Base-by-base conservation (phyloP, 139 green algal genomes). In the Chlamydomonas incerta region DNA sequence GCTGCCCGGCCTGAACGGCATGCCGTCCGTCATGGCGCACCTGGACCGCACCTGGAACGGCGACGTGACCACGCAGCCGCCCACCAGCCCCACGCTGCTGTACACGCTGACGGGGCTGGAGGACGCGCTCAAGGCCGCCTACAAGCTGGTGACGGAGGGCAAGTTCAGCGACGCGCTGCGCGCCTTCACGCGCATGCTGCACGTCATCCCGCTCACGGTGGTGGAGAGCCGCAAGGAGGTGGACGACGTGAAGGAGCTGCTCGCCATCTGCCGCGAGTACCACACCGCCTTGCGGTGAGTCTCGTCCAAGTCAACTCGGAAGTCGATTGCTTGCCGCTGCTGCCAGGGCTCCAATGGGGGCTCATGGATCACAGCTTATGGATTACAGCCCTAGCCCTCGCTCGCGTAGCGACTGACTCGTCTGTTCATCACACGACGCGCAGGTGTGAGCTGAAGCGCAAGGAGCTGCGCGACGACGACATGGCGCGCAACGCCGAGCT, bases 101-200 rank as follows among this genome's bases (percentile, higher is more conserved):
- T 98, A 95, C 88, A 93, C 74, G n/a, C 87, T 99, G 72, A 34
- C 83, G 9, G 35, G 77, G 24, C 90, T 98, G 66, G 96, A 96
- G 79, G 95, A 97, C 24, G 75, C 88, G 26, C 82, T 90, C 57
- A 90, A 90, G 72, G 89, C 82, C 17, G 93, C 94, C 31, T 99
- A 99, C 95, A 97, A 97, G 91, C 89, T 94, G 41, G 95, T 99
- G 47, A 99, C 98, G 3, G 96, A 98, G 87, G 97, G 97, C 89
- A 99, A 99, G 94, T 99, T 99, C 91, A 91, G 83, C 63, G 98
- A 99, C n/a, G 98, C 95, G 18, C 89, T 99, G 28, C 87, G 79
- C 62, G 80, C 88, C 18, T 98, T 99, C 91, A 91, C 93, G 62
- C 85, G 80, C 87, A 96, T 99, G 83, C 91, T 99, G 90, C 93